Conservation (phyloP, 164 flowering plant species). For the Magnolia officinalis region DNA sequence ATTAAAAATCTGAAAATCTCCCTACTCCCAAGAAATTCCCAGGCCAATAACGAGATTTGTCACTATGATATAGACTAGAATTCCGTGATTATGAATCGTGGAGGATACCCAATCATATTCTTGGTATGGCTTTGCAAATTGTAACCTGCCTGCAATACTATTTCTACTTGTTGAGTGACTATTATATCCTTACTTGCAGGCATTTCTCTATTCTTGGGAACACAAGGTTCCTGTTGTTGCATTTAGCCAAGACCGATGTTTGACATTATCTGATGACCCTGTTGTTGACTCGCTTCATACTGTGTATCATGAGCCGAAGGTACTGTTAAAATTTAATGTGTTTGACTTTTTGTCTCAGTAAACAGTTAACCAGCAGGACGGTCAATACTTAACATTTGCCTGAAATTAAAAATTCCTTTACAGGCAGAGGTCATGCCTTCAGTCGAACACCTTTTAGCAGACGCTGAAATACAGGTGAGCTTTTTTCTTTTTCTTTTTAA, state of each 20-base stretch:
- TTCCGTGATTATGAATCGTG: neutral
- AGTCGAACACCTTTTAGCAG: conserved; percentile 61
- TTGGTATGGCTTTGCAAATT: neutral
- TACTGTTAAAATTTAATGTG: conserved; percentile 11
- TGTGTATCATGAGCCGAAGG: conserved; percentile 87
- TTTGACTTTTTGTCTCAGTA: neutral
- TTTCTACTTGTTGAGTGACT: neutral
- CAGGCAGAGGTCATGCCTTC: conserved; percentile 91
- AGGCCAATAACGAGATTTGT: neutral
- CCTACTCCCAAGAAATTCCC: no score
- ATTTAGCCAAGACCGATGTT: conserved; percentile 72
- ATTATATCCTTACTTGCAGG: conserved; percentile 43
- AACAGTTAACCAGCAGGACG: neutral
- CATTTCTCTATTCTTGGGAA: conserved; percentile 70
- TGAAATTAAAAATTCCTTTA: conserved; percentile 7
- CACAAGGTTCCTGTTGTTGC: conserved; percentile 79
- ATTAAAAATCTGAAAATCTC: no score
- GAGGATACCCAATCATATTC: neutral
- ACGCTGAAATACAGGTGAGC: conserved; percentile 77
- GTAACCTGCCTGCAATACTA: neutral
- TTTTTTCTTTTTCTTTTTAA: neutral
- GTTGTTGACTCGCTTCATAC: conserved; percentile 70
- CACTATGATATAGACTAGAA: neutral
- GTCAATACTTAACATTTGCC: neutral
- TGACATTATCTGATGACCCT: conserved; percentile 80